phyloP scores from a whole-genome alignment of 306 rosid genomes.

The Pterocarpus santalinus region DNA sequence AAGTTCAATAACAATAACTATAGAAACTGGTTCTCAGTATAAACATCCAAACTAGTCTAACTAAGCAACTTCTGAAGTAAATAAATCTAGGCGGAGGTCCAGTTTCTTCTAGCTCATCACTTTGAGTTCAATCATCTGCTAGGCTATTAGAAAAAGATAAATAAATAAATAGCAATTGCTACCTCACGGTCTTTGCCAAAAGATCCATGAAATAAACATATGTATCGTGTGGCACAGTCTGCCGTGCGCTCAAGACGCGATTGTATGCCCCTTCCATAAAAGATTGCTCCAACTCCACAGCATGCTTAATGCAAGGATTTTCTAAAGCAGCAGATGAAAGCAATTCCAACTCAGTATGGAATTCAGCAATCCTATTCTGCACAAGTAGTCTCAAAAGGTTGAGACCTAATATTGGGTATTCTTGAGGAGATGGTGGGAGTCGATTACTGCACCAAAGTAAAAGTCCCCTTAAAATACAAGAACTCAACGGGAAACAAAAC shows the following conservation, averaged over 20 bases:
- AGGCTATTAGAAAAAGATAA: slow-evolving; percentile 15
- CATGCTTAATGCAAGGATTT: slow-evolving; percentile 92
- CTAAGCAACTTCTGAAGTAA: slow-evolving; percentile 22
- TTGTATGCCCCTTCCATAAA: slow-evolving; percentile 99
- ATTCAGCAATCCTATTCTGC: slow-evolving; percentile 98
- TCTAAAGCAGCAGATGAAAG: slow-evolving; percentile 89
- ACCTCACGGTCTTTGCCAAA: slow-evolving; percentile 97
- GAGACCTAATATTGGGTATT: slow-evolving; percentile 95
- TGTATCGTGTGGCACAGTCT: slow-evolving; percentile 90
- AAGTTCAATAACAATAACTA: background rate
- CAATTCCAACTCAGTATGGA: slow-evolving; percentile 94
- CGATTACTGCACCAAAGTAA: slow-evolving; percentile 68
- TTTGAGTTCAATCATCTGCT: slow-evolving; percentile 7
- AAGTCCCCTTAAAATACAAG: slow-evolving; percentile 14
- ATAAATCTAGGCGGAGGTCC: slow-evolving; percentile 9
- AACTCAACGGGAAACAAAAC: background rate
- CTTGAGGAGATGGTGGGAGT: slow-evolving; percentile 87
- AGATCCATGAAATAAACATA: slow-evolving; percentile 96
- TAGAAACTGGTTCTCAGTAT: background rate
- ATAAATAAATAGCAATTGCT: slow-evolving; percentile 23
- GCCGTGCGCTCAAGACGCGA: slow-evolving; percentile 93
- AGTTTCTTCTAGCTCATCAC: slow-evolving; percentile 14
- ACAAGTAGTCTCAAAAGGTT: slow-evolving; percentile 94
- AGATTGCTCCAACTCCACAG: slow-evolving; percentile 98
- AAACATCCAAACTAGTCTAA: background rate